Evolutionary conservation across 2,329 filamentous ascomycete genomes (phyloP).

Genomic region (Exophiala viscosa): DNA sequence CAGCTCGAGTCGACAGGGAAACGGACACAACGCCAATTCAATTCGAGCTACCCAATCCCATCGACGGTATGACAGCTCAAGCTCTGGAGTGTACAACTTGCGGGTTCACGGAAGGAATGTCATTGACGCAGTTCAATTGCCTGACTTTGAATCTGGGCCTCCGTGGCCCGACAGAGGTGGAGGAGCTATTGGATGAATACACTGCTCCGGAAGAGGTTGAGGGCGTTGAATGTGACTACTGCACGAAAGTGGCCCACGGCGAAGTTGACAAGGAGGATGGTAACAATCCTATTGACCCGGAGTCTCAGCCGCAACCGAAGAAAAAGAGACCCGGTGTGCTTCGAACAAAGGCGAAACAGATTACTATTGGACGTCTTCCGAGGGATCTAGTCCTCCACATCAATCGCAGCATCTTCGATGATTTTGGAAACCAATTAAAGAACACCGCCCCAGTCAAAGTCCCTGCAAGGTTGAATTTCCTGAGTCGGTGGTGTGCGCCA

Average conservation of each 20-base stretch:
- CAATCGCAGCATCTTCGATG: conserved; percentile 88
- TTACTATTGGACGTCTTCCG: conserved; percentile 77
- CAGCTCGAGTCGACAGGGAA: background rate
- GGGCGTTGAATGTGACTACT: conserved; percentile 87
- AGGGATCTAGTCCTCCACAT: conserved; percentile 79
- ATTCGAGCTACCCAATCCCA: conserved; percentile 61
- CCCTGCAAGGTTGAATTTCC: conserved; percentile 67
- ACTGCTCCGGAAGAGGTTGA: conserved; percentile 80
- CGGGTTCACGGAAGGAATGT: conserved; percentile 81
- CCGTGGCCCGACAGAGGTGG: conserved; percentile 64
- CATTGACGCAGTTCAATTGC: conserved; percentile 90
- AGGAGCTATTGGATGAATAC: conserved; percentile 78
- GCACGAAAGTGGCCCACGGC: conserved; percentile 53
- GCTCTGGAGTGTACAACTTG: conserved; percentile 82
- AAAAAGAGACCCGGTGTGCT: conserved; percentile 53
- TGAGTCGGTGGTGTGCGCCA: conserved; percentile 57
- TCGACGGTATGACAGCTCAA: conserved; percentile 85
- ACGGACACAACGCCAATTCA: conserved; percentile 10
- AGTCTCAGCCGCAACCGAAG: background rate
- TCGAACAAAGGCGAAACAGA: conserved; percentile 84
- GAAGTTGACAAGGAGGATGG: background rate
- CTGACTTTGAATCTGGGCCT: conserved; percentile 77
- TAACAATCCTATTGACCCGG: background rate
- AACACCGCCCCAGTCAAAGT: conserved; percentile 78
- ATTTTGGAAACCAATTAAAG: conserved; percentile 72